phyloP scores from a whole-genome alignment of 2,329 filamentous ascomycete species.

The Colletotrichum scovillei region DNA sequence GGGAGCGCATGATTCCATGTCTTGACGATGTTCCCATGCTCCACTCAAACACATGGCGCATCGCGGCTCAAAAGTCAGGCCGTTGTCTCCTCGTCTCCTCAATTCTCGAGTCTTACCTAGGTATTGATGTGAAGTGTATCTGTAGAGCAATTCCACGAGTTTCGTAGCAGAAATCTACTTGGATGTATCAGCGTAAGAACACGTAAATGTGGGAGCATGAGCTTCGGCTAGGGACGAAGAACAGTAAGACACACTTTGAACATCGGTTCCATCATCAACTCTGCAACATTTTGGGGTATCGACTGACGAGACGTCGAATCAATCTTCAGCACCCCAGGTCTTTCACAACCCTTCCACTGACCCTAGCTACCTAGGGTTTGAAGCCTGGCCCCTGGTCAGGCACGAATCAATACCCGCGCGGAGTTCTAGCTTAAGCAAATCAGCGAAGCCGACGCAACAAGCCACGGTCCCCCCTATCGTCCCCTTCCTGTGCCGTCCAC shows the following conservation, averaged over 20 bases:
- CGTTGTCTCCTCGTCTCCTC: neutral
- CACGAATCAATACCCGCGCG: constrained; percentile 34
- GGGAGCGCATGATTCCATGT: neutral
- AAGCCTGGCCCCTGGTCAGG: constrained; percentile 5
- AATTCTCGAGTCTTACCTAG: neutral
- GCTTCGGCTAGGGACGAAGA: neutral
- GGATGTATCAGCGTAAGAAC: neutral
- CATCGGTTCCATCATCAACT: neutral
- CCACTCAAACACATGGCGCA: neutral
- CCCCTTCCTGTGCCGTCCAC: too few species aligned
- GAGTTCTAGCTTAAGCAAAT: constrained; percentile 24
- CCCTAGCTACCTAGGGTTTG: neutral
- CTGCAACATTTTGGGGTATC: neutral
- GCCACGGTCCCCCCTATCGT: neutral
- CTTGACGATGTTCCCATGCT: neutral
- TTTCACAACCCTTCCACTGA: neutral
- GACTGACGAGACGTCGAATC: neutral
- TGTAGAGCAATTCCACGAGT: neutral
- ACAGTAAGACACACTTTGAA: neutral
- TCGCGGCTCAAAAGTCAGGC: neutral
- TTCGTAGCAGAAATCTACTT: neutral
- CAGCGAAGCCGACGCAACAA: constrained; percentile 19
- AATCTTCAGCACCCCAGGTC: neutral
- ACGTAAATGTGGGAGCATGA: too few species aligned
- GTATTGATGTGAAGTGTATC: neutral